Evolutionary conservation across 306 rosid species (phyloP), one percentile per base, ranked within the genome.

Genomic region (Quercus ilex): DNA sequence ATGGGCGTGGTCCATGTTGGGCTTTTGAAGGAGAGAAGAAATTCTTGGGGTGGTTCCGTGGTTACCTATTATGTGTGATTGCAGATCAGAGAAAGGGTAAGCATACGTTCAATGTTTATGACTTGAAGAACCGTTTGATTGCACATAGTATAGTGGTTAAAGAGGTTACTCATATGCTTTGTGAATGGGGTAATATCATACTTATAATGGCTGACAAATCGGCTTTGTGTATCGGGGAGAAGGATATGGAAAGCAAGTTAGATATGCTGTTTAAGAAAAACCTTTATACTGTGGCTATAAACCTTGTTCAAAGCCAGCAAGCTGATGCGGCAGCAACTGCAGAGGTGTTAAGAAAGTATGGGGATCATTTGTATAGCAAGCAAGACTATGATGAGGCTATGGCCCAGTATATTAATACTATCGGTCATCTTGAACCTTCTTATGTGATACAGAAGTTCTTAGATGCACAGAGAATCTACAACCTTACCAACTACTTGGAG

Each of bases 1-100:
- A 95, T 84, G 99, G 99, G 9, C 99, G 97, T 71, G 99, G 99
- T 82, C 99, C 99, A 33, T 95, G 99, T 83, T 95, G 98, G 99
- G 99, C 99, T 55, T 95, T 95, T 79, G 99, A 95, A 86, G 99
- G 99, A 76, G 96, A 95, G 84, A 95, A 95, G 86, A 95, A 90
- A 82, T 85, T 93, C 81, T 71, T 95, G 38, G 97, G 99, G 78
- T 95, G 98, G 98, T 95, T 95, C 77, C 98, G 99, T 33, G 99
- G 99, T 64, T 95, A 93, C 83, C 99, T 95, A 67, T 75, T 95
- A 70, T 95, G 97, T 82, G 95, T 93, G n/a, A 89, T 95, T 86
- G 97, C 87, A 38, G 99, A 93, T 87, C 98, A 90, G 86, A 90
- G 99, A 79, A 93, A 81, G 73, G 89, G 93, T 46, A 89, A 85